Conservation (phyloP, 2,329 filamentous ascomycete species). For the Phoma herbarum region DNA sequence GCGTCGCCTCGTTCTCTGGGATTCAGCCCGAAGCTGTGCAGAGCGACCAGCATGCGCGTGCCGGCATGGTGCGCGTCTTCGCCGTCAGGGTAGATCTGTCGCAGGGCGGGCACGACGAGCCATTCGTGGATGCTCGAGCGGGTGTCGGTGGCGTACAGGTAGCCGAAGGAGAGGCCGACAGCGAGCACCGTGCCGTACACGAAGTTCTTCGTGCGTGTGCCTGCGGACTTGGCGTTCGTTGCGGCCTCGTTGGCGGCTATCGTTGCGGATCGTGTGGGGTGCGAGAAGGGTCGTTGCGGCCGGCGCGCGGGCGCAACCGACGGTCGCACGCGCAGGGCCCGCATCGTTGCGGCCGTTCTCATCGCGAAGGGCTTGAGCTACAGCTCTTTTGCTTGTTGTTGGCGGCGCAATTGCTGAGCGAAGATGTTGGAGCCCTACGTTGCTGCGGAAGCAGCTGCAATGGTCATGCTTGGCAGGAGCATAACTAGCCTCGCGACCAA, state of each 20-base stretch:
- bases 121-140: conserved; percentile 63
- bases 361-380: conserved; percentile 33
- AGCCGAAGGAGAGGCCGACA: conserved; percentile 56
- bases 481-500: not conserved
- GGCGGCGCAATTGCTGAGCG: conserved; percentile 14
- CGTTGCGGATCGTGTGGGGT: conserved; percentile 36
- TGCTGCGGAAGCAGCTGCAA: conserved; percentile 6
- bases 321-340: conserved; percentile 40
- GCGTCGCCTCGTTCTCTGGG: conserved; percentile 79
- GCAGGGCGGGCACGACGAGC: conserved; percentile 67
- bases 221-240: conserved; percentile 50
- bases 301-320: conserved; percentile 29
- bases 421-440: conserved; percentile 3
- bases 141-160: conserved; percentile 63
- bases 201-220: conserved; percentile 59
- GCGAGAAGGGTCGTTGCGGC: conserved; percentile 26
- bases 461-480: conserved; percentile 18
- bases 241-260: conserved; percentile 41
- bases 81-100: conserved; percentile 74
- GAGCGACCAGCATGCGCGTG: conserved; percentile 72
- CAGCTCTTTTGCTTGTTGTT: conserved; percentile 32
- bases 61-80: conserved; percentile 92
- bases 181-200: conserved; percentile 64
- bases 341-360: conserved; percentile 39
- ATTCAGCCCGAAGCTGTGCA: conserved; percentile 79